Base-by-base conservation (phyloP, 129 eudicot genomes). In the Scalesia atractyloides region DNA sequence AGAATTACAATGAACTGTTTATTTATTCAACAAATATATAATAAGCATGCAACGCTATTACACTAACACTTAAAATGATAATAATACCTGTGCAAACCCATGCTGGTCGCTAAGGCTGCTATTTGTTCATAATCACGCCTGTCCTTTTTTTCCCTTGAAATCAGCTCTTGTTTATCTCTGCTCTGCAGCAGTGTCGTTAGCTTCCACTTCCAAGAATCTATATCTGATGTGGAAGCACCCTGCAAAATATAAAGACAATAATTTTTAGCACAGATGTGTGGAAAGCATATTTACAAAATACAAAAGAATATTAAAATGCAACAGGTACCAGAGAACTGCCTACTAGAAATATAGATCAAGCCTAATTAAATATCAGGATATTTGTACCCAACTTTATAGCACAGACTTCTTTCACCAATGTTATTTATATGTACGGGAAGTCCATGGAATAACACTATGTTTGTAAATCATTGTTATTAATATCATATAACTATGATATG, bases 91-190 rank as follows among this genome's bases (percentile, higher is more conserved):
- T 85, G 81, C 83, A 91, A 84, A 66, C 97, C 97, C 95, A 91
- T 82, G 36, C 67, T 73, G 74, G 75, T 84, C 56, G 97, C 97
- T 53, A 91, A 26, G 54, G 80, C 86, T 51, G 97, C 86, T 79
- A 91, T 91, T 73, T 82, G 82, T 52, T 86, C 95, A 82, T 67
- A 91, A 73, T 84, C 89, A 74, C 89, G 95, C 5, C 97, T 73
- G 74, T 91, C 97, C 66, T 86, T 91, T 76, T 91, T 91, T 75
- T 88, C 97, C 75, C 95, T 82, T 52, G 97, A 91, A 62, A 88
- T 70, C 73, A 91, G 13, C 79, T 91, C 97, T 85, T 83, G 89
- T 75, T 82, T 73, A 78, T 88, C 89, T 26, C 59, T 74, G 78
- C 70, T 78, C 37, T 65, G 53, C 72, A 83, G 18, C 36, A 91